Base-by-base conservation (phyloP, 768 basidiomycete genomes). In the Russula emetica region DNA sequence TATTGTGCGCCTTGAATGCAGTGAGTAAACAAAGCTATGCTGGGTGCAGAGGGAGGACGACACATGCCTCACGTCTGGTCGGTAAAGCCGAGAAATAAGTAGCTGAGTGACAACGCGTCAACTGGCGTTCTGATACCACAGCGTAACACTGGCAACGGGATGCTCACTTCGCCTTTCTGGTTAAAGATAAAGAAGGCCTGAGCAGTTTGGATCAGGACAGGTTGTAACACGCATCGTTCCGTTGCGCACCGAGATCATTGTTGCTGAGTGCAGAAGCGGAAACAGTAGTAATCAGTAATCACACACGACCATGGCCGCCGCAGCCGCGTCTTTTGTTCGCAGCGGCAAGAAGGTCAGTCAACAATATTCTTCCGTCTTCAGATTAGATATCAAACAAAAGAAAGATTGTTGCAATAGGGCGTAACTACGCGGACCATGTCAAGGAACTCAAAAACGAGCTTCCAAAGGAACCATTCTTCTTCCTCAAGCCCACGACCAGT, bases 181-280 rank as follows among this genome's bases (percentile, higher is more conserved):
- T 98, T 99, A 82, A 98, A 97, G 63, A 98, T 93, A 76, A 98
- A 98, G 85, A 98, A 98, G 54, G 92, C 95, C 95, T 98, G 36
- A 52, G 44, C 10, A 24, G 34, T 42, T 63, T 40, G n/a, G 8
- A 14, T 61, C 24, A 58, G 49, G n/a, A 32, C 13, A 44, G 16
- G 16, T 55, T 26, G 20, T 38, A 32, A 52, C n/a, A 22, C 44
- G n/a, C 9, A 10, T 49, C 8, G 18, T 22, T 30, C 14, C 13
- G 6, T 36, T 52, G 40, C 64, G 49, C 42, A 65, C 64, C 55
- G 64, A 65, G 42, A 65, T 65, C 64, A 65, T 65, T 16, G 64
- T 52, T 60, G 16, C 26, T 22, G 32, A 28, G 44, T 32, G 11
- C n/a, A 0, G 8, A 32, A 22, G 22, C 45, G 45, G 45, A 13